A percentile compares a stretch with the other conserved stretches of the same genome.
phyloP scores from a whole-genome alignment of 148 eudicot species.

The Amaranthus hypochondriacus region DNA sequence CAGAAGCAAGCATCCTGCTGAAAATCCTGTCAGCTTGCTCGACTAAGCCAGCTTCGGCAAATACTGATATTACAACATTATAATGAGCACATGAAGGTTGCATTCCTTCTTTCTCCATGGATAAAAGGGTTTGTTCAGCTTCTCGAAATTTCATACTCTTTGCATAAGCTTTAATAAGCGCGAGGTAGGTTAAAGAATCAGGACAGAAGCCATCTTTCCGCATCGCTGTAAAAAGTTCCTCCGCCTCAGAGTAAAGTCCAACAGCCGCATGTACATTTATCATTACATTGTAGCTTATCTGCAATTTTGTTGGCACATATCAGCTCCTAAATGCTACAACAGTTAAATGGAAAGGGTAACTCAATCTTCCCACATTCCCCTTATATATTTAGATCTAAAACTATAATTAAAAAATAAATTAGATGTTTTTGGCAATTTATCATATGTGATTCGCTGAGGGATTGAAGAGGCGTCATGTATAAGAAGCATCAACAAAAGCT shows the following conservation, averaged over 20 bases:
- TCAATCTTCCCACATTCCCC: too few relatives aligned
- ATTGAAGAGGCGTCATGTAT: too few relatives aligned
- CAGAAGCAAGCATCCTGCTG: conserved; percentile 26
- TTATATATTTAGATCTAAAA: too few relatives aligned
- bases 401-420: too few relatives aligned
- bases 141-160: conserved; percentile 34
- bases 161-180: conserved; percentile 57
- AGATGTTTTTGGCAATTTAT: too few relatives aligned
- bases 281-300: conserved; percentile 82
- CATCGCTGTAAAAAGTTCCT: conserved; percentile 55
- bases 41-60: conserved; percentile 45
- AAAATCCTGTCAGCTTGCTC: conserved; percentile 44
- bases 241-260: conserved; percentile 58
- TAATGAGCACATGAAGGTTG: conserved; percentile 58
- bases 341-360: background rate
- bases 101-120: conserved; percentile 58
- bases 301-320: conserved; percentile 23
- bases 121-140: conserved; percentile 47
- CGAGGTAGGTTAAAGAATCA: conserved; percentile 64
- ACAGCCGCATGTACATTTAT: conserved; percentile 56
- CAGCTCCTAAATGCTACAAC: conserved; percentile 5
- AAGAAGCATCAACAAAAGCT: too few relatives aligned
- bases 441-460: too few relatives aligned
- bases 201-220: conserved; percentile 41
- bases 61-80: conserved; percentile 43